These are phyloP conservation scores for Naganishia vishniacii DNA, from an alignment of 768 basidiomycete genomes.

Conservation along the genomic window DNA sequence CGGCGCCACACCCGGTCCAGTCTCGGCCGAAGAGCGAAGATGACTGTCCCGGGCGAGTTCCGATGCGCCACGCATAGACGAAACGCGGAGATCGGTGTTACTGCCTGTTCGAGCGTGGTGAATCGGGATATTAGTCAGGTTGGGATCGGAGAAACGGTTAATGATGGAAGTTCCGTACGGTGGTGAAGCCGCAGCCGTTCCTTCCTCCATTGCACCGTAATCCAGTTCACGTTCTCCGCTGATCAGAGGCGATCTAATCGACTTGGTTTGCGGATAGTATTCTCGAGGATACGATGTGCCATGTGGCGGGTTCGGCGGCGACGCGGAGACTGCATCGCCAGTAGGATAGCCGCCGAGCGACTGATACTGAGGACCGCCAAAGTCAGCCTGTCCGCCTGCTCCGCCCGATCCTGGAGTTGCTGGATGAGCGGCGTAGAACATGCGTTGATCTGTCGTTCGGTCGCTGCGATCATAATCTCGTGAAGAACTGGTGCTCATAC, in stretches of 20 bases:
- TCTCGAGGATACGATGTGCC: conserved; percentile 1
- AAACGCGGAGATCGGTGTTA: background rate
- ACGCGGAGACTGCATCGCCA: conserved; percentile 1
- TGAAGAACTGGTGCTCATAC: conserved; percentile 12
- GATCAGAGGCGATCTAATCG: conserved; percentile 5
- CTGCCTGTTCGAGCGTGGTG: background rate
- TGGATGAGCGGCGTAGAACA: conserved; percentile 9
- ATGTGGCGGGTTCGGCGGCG: background rate
- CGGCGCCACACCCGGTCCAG: too few relatives aligned
- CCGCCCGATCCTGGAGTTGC: conserved; percentile 6
- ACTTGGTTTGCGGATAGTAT: conserved; percentile 7
- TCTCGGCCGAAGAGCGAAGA: background rate
- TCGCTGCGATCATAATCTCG: conserved; percentile 19
- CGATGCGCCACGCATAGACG: background rate
- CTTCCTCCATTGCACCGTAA: conserved; percentile 8
- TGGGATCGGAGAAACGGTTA: background rate
- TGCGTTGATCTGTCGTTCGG: conserved; percentile 19
- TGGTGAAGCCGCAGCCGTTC: background rate
- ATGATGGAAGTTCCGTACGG: background rate
- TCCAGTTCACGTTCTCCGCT: conserved; percentile 15
- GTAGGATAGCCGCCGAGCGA: background rate
- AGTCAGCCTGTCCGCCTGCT: conserved; percentile 8
- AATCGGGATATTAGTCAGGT: background rate
- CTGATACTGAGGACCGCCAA: background rate
- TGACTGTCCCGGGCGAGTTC: background rate